Evolutionary conservation across 1,284 basidiomycete species (phyloP), one percentile per base, ranked within the genome.

Genomic region (Pseudozyma sp.): DNA sequence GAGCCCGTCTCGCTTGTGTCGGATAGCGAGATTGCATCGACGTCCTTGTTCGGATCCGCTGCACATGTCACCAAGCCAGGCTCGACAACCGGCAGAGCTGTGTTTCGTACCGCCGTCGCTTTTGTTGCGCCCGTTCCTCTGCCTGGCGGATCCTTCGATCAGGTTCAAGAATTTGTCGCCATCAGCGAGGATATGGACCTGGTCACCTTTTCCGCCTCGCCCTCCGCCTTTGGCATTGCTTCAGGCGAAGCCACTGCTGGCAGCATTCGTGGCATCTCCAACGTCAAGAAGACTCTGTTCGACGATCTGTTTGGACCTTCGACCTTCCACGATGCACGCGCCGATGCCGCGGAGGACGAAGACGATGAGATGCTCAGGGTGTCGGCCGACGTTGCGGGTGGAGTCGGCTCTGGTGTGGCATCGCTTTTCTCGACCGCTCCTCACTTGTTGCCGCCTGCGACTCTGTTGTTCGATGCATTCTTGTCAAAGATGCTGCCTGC

Each of bases 251-350:
- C 64, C 30, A 56, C 65, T 16, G 69, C 75, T 10, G 65, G 55
- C 37, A 59, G 69, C 37, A 67, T 93, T 46, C 87, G 91, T 17
- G 91, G 89, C 19, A 87, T 93, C 62, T 91, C 90, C 2, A 85
- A 88, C 13, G 85, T 87, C 31, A 92, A 90, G 64, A 87, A 88
- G 68, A 91, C 91, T 14, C 85, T 94, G 7, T 92, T 94, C 85
- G 90, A 92, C 78, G 92, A 94, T 78, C 91, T 94, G 66, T 94
- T 94, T 78, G 93, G 92, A 49, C 86, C 87, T 59, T 88, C 90
- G 42, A 44, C 67, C 17, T 66, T 75, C 89, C 89, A 11, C 19
- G 52, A 65, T n/a, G 58, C 60, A 9, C 55, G 51, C 16, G 59
- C 48, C 14, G 49, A 56, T 14, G 55, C 46, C 2, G 49, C 49